Evolutionary conservation across 2,329 filamentous ascomycete genomes (phyloP).

Genomic region (Talaromyces atroroseus): DNA sequence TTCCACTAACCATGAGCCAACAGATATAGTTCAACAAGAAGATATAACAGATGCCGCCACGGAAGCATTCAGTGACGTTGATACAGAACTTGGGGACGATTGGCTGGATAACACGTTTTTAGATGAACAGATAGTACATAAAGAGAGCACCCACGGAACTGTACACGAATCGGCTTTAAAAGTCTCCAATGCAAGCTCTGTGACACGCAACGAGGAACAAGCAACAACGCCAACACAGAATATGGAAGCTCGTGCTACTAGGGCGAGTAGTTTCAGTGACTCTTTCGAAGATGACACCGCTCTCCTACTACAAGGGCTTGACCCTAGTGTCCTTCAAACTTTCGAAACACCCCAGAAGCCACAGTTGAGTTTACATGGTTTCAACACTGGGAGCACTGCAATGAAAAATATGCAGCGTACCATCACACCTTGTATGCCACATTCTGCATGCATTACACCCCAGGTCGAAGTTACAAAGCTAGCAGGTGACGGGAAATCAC

Average conservation of each 20-base stretch:
- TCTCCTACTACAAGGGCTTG: conserved; percentile 22
- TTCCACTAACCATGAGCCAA: not conserved
- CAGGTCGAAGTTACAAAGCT: not conserved
- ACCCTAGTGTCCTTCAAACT: conserved; percentile 17
- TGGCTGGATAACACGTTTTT: conserved; percentile 1
- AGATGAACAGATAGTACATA: conserved; percentile 5
- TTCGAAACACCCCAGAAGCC: conserved; percentile 12
- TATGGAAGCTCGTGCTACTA: not conserved
- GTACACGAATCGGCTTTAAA: not conserved
- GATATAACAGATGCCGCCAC: not conserved
- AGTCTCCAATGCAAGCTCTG: not conserved
- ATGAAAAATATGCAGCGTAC: not conserved
- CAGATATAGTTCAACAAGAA: not conserved
- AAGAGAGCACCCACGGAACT: not conserved
- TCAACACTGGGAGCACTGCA: not conserved
- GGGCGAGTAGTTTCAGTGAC: not conserved
- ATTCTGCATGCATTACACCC: not conserved
- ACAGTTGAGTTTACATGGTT: not conserved
- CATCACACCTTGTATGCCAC: not conserved
- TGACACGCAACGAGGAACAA: not conserved
- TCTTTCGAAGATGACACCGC: conserved; percentile 34
- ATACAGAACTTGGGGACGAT: conserved; percentile 12
- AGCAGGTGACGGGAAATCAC: not conserved
- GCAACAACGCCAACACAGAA: not conserved
- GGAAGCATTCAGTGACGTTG: not conserved